These are phyloP conservation scores for Alternaria ventricosa DNA, from an alignment of 2,329 filamentous ascomycete species.

Conservation along the genomic window DNA sequence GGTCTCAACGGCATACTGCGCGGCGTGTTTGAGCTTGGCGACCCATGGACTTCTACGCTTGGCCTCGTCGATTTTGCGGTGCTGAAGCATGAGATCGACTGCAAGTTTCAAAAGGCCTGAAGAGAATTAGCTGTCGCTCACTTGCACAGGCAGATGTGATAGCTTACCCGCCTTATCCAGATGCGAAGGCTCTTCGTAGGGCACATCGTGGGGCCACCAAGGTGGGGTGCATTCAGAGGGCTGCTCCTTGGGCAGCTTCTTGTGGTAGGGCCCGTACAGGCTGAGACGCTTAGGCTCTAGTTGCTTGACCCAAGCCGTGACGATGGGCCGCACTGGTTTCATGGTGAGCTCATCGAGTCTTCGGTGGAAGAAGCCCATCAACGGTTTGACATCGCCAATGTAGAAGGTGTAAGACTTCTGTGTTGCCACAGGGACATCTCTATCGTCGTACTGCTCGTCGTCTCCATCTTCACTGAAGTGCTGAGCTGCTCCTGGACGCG, in stretches of 20 bases:
- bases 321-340: slow-evolving; percentile 40
- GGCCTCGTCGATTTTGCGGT: slow-evolving; percentile 30
- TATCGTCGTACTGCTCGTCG: background rate
- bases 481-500: background rate
- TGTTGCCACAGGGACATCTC: slow-evolving; percentile 12
- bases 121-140: slow-evolving; percentile 5
- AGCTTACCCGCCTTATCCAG: slow-evolving; percentile 34
- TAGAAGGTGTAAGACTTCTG: slow-evolving; percentile 26
- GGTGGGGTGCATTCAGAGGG: slow-evolving; percentile 24
- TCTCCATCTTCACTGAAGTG: slow-evolving; percentile 8
- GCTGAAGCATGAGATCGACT: slow-evolving; percentile 39
- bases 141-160: background rate
- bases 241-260: slow-evolving; percentile 19
- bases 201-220: slow-evolving; percentile 41
- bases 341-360: slow-evolving; percentile 42
- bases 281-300: slow-evolving; percentile 35
- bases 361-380: slow-evolving; percentile 30
- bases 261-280: slow-evolving; percentile 35
- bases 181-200: slow-evolving; percentile 44
- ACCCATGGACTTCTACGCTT: slow-evolving; percentile 37
- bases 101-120: slow-evolving; percentile 35
- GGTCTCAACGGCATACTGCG: slow-evolving; percentile 26
- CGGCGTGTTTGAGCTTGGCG: slow-evolving; percentile 26
- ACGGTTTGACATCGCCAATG: slow-evolving; percentile 31
- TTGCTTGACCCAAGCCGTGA: slow-evolving; percentile 42